Percentiles rank a stretch among this genome's conserved stretches.
phyloP scores from a whole-genome alignment of 371 early-diverging fungal genomes.

The Mucor lusitanicus region DNA sequence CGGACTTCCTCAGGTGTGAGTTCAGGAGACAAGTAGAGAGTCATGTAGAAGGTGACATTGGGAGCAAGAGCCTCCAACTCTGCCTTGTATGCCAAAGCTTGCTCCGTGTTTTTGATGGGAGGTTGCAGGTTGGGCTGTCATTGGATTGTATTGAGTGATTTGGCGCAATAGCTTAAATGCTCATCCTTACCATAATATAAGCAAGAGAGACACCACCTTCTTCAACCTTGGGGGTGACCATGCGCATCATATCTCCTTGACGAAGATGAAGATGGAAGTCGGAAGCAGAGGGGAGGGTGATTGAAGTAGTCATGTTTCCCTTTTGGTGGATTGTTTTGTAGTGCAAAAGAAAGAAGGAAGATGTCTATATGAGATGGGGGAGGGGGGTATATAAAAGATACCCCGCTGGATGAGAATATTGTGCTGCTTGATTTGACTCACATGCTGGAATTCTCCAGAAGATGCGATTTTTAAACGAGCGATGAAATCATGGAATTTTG shows the following conservation, averaged over 20 bases:
- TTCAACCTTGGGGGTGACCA: slow-evolving; percentile 81
- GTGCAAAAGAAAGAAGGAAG: slow-evolving; percentile 1
- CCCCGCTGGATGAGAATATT: not conserved
- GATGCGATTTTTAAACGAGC: not conserved
- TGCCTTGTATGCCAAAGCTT: slow-evolving; percentile 84
- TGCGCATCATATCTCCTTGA: slow-evolving; percentile 90
- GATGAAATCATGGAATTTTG: not conserved
- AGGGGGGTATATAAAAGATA: not conserved
- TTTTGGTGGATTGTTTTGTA: not conserved
- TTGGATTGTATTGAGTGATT: not conserved
- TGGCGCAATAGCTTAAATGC: not conserved
- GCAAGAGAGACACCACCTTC: slow-evolving; percentile 88
- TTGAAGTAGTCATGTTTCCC: slow-evolving; percentile 24
- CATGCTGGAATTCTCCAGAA: not conserved
- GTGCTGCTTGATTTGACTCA: not conserved
- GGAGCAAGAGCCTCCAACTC: slow-evolving; percentile 85
- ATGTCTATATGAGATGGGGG: not conserved
- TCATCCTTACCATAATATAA: slow-evolving; percentile 83
- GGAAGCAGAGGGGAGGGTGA: slow-evolving; percentile 70
- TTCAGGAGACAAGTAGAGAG: slow-evolving; percentile 87
- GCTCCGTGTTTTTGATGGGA: slow-evolving; percentile 83
- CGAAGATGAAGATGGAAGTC: slow-evolving; percentile 96
- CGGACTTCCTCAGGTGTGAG: slow-evolving; percentile 90
- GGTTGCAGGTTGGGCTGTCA: slow-evolving; percentile 91
- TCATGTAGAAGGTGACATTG: slow-evolving; percentile 88